Percentiles rank a stretch among this genome's conserved stretches.
Conservation (phyloP, 768 basidiomycete genomes). For the Leccinum subtestaceum region DNA sequence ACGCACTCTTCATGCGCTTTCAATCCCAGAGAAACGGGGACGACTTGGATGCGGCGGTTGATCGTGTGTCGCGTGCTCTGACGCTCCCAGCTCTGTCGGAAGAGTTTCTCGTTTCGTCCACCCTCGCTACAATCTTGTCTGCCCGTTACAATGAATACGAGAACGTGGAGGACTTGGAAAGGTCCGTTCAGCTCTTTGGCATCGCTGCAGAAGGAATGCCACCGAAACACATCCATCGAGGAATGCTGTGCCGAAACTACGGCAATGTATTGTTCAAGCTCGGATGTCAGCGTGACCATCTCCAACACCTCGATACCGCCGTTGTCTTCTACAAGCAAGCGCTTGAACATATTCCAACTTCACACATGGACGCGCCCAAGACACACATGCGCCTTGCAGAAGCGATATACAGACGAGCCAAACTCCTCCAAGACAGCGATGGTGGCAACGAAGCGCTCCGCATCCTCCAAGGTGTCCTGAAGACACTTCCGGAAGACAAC, state of each 20-base stretch:
- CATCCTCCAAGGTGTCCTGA: not conserved
- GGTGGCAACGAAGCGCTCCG: not conserved
- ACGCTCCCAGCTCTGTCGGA: conserved; percentile 9
- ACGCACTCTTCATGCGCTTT: conserved; percentile 18
- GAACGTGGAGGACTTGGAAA: conserved; percentile 14
- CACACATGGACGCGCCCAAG: conserved; percentile 10
- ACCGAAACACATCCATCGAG: conserved; percentile 8
- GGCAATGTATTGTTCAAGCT: conserved; percentile 11
- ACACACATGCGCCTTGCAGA: not conserved
- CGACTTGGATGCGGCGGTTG: conserved; percentile 21
- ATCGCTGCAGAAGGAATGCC: conserved; percentile 10
- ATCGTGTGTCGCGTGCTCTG: conserved; percentile 5
- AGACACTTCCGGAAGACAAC: conserved; percentile 9
- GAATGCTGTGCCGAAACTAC: conserved; percentile 9
- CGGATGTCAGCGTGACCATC: not conserved
- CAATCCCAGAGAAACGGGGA: not conserved
- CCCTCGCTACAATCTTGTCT: conserved; percentile 14
- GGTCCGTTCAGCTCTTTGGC: conserved; percentile 14
- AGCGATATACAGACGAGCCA: conserved; percentile 3
- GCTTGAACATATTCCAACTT: conserved; percentile 6
- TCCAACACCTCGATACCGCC: conserved; percentile 8
- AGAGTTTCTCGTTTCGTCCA: not conserved
- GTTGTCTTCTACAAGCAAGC: conserved; percentile 8
- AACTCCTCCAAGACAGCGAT: not conserved
- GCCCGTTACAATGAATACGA: conserved; percentile 2